Conservation (phyloP, 148 eudicot species). For the Rhododendron henanense region DNA sequence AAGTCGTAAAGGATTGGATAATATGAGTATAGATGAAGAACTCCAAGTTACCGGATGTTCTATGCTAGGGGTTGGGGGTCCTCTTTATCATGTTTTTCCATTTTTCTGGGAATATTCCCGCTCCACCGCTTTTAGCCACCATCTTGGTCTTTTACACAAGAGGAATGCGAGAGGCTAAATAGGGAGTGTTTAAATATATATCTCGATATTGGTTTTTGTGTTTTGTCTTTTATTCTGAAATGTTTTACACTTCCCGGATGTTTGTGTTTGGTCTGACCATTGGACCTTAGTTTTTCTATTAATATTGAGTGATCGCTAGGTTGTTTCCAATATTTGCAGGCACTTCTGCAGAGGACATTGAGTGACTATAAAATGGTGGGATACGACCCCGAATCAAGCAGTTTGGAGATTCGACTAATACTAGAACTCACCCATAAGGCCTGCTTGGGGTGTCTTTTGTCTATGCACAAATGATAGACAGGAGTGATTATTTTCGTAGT, state of each 20-base stretch:
- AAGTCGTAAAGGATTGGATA: neutral
- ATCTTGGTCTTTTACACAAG: neutral
- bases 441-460: neutral
- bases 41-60: neutral
- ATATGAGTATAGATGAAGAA: neutral
- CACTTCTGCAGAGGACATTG: conserved; percentile 65
- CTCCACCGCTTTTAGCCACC: neutral
- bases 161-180: neutral
- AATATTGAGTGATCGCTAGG: neutral
- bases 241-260: neutral
- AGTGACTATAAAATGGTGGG: conserved; percentile 64
- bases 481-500: neutral
- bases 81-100: neutral
- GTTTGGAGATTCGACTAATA: conserved; percentile 86
- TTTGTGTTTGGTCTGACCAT: neutral
- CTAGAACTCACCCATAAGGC: conserved; percentile 15
- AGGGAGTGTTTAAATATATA: neutral
- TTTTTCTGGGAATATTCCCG: neutral
- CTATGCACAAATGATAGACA: neutral
- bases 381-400: conserved; percentile 71
- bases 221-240: neutral
- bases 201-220: neutral
- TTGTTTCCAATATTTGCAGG: conserved; percentile 37
- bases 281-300: neutral
- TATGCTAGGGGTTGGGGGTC: neutral